Base-by-base conservation (phyloP, 2,329 filamentous ascomycete genomes). In the Botrytis squamosa region DNA sequence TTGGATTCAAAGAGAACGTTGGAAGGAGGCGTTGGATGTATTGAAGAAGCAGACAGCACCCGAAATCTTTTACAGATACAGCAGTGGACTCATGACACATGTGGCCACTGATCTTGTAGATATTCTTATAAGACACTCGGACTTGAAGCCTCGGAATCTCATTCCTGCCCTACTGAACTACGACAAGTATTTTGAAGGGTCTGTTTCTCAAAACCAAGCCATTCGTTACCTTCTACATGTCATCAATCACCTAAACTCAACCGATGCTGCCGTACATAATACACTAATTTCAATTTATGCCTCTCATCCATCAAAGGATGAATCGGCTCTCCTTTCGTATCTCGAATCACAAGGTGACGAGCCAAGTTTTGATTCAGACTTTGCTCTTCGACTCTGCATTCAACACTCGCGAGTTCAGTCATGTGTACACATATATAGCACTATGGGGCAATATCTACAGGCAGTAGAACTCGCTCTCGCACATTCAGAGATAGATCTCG, bases 251-350 rank as follows among this genome's bases (percentile, higher is more conserved):
- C 87, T 95, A 79, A 87, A 92, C 81, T 92, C 94, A 71, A 88
- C 91, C 74, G 88, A 95, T 79, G 91, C 96, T 4, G 95, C 96
- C 2, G 92, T 99, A 18, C 96, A 99, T 85, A 99, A 99, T 82
- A 98, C 96, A 0, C 88, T 99, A 9, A 93, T 99, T 67, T 97
- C 95, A 14, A 95, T 99, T 70, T 97, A 98, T 81, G 96, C 96
- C 6, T 94, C 95, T 0, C 92, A 96, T 78, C 86, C 92, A 3
- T 94, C 93, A 4, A 88, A 89, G 73, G 94, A 97, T 73, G 96
- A 99, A 84, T 91, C 92, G 0, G 92, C 92, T 0, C 88, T 99
- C 2, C 88, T 98, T 59, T 89, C 91, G 10, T 99, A 99, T 81
- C 90, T 99, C 10, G 93, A 98, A 82, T 91, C 93, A 0, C 95